Base-by-base conservation (phyloP, 148 eudicot species). In the Nyssa sinensis region DNA sequence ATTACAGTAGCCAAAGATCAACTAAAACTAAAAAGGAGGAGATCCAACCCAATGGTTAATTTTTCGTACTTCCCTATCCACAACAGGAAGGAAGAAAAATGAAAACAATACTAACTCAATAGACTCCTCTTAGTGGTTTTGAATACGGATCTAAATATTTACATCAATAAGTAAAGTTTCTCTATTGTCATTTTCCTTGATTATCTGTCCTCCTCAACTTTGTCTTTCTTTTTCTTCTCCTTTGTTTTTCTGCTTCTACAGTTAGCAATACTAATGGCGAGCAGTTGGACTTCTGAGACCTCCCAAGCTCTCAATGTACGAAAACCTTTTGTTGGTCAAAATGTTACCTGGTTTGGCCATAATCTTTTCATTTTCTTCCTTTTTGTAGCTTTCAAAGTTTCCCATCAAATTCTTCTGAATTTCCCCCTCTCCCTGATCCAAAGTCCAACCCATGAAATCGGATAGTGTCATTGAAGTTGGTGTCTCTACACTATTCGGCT, bases 261-360 rank as follows among this genome's bases (percentile, higher is more conserved):
- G 62, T 67, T 78, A 29, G 58, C 28, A 25, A 76, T 79, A 29
- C 77, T 86, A 89, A 57, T 89, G 89, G 51, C 93, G 75, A 24
- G 87, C 81, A 28, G 89, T 87, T 29, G 94, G 93, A 84, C 97
- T 92, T 83, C 88, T 85, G 65, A 86, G 44, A 62, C 84, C 80
- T 19, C 87, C 81, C 88, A 74, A 82, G 78, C 74, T 81, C 69
- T 88, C 96, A 41, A 85, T 78, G 67, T 88, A 88, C 0, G 93
- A 84, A 6, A 80, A 17, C 67, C 74, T 90, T 71, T 79, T 86
- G 75, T 62, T 60, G 8, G 32, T 66, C 4, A 39, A 29, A 35
- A 69, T 47, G 25, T 69, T 60, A 4, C 60, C 19, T 16, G 33
- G 63, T 60, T 80, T 87, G 53, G 44, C 82, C 85, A 59, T 51